phyloP scores from a whole-genome alignment of 2,329 filamentous ascomycete species.

The Neocucurbitaria cava region DNA sequence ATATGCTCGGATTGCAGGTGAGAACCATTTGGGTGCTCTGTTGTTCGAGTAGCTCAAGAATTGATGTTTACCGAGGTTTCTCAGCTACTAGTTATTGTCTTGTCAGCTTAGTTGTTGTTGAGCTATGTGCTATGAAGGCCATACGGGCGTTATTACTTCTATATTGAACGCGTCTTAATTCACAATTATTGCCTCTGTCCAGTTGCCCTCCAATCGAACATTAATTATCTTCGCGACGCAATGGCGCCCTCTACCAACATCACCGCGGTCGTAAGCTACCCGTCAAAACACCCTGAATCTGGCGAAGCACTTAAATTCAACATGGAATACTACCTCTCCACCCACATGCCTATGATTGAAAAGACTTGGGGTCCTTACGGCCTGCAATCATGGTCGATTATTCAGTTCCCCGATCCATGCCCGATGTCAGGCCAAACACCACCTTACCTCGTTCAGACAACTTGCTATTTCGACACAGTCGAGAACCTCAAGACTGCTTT shows the following conservation, averaged over 20 bases:
- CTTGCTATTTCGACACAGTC: constrained; percentile 14
- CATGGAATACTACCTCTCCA: constrained; percentile 54
- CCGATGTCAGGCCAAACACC: constrained; percentile 20
- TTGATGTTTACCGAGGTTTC: background rate
- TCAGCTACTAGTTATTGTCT: background rate
- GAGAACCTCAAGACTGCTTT: constrained; percentile 17
- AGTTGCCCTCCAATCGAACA: background rate
- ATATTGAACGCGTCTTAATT: background rate
- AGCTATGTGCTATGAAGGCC: background rate
- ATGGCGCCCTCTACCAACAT: constrained; percentile 3
- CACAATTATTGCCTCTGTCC: background rate
- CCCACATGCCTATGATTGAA: constrained; percentile 54
- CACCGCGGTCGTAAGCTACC: constrained; percentile 19
- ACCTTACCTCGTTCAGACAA: constrained; percentile 21
- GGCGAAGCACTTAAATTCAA: constrained; percentile 47
- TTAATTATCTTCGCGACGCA: background rate
- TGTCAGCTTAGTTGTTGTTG: background rate
- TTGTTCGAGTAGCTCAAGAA: background rate
- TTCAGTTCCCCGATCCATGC: constrained; percentile 19
- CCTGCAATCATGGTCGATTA: constrained; percentile 34
- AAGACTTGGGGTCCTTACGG: constrained; percentile 48
- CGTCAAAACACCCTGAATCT: constrained; percentile 45
- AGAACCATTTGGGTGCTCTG: background rate
- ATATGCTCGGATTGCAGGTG: no score
- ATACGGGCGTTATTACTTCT: background rate